These are phyloP conservation scores for Saccharomycopsis fibuligera DNA, from an alignment of 805 yeast genomes.

Conservation along the genomic window DNA sequence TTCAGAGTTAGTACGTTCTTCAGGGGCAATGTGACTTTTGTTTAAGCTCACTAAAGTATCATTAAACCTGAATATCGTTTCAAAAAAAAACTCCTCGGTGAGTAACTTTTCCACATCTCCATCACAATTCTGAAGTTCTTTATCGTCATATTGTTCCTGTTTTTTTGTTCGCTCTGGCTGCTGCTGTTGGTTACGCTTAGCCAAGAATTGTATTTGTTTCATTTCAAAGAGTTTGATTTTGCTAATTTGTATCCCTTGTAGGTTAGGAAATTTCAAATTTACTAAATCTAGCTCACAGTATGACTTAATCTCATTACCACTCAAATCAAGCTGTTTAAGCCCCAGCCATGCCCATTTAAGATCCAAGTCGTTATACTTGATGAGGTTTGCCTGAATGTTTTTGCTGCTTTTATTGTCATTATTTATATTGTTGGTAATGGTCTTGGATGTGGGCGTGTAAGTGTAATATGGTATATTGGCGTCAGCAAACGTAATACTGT, in stretches of 20 bases:
- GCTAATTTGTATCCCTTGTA: conserved; percentile 42
- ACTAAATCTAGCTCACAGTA: conserved; percentile 49
- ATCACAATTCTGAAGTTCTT: background rate
- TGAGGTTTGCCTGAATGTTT: background rate
- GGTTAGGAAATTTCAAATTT: conserved; percentile 32
- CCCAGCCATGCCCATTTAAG: conserved; percentile 9
- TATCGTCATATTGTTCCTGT: conserved; percentile 15
- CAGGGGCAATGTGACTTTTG: conserved; percentile 44
- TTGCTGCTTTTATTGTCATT: background rate
- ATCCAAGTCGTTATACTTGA: conserved; percentile 2
- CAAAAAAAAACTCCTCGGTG: conserved; percentile 24
- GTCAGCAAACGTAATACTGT: conserved; percentile 25
- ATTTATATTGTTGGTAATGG: background rate
- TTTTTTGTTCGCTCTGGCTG: too few species aligned
- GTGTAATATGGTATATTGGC: background rate
- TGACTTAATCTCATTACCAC: conserved; percentile 39
- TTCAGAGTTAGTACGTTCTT: conserved; percentile 60
- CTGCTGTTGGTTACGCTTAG: conserved; percentile 25
- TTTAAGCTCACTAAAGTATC: conserved; percentile 39
- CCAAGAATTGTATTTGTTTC: background rate
- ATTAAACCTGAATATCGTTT: conserved; percentile 19
- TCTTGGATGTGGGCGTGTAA: background rate
- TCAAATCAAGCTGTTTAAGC: conserved; percentile 39
- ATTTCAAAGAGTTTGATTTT: conserved; percentile 46
- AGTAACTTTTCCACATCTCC: conserved; percentile 19